phyloP scores from a whole-genome alignment of 805 yeast genomes.

The Schizosaccharomyces pombe region ASM294v3 CU329670.1:387501-388000 shows the following conservation, averaged over 20 bases:
- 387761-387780: neutral
- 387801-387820: neutral
- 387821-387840: too few relatives aligned
- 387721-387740: neutral
- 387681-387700: constrained; percentile 10
- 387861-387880: too few relatives aligned
- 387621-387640: constrained; percentile 17
- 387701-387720: neutral
- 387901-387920: too few relatives aligned
- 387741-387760: neutral
- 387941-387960: too few relatives aligned
- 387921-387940: too few relatives aligned
- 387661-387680: constrained; percentile 18
- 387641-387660: constrained; percentile 17
- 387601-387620: constrained; percentile 19
- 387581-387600: constrained; percentile 16
- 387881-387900: too few relatives aligned
- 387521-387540: constrained; percentile 20
- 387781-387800: neutral
- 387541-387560: constrained; percentile 22
- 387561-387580: constrained; percentile 22
- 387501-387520: constrained; percentile 14
- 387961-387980: too few relatives aligned
- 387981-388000: too few relatives aligned
- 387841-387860: too few relatives aligned